These are phyloP conservation scores for Colletotrichum costaricense DNA, from an alignment of 2,329 filamentous ascomycete genomes.

Conservation along the genomic window DNA sequence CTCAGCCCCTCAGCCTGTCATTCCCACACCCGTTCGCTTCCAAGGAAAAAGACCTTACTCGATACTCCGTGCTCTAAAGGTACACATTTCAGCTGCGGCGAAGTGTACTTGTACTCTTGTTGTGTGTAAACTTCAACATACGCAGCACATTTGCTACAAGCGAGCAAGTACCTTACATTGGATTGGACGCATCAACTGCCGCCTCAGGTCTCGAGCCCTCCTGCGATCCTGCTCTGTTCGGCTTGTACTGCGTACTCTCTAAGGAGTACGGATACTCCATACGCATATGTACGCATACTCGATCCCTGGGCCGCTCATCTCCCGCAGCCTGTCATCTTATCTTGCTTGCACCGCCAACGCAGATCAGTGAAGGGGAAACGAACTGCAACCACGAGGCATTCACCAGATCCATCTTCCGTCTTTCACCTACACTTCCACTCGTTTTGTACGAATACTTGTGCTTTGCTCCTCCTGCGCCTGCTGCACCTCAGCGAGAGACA, in stretches of 20 bases:
- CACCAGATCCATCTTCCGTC: not conserved
- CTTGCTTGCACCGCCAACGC: slow-evolving; percentile 23
- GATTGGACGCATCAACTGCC: slow-evolving; percentile 15
- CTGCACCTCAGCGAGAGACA: slow-evolving; percentile 35
- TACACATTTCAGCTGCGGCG: not conserved
- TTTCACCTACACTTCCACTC: slow-evolving; percentile 3
- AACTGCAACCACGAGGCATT: not conserved
- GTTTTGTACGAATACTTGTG: not conserved
- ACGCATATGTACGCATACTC: not conserved
- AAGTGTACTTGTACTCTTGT: not conserved
- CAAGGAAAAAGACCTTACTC: not conserved
- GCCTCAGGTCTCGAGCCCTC: slow-evolving; percentile 23
- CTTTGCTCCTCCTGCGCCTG: slow-evolving; percentile 6
- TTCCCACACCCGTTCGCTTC: not conserved
- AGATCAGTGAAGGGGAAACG: slow-evolving; percentile 20
- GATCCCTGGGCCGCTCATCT: slow-evolving; percentile 29
- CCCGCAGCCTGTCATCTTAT: slow-evolving; percentile 33
- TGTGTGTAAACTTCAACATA: not conserved
- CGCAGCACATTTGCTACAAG: not conserved
- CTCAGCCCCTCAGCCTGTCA: not conserved
- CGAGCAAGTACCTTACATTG: not conserved
- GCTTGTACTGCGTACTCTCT: not conserved
- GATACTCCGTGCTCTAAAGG: not conserved
- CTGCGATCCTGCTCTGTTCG: slow-evolving; percentile 9
- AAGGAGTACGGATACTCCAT: too few relatives aligned